A percentile compares a stretch with the other conserved stretches of the same genome.
These are phyloP conservation scores for Tetrapisispora pingtungensis DNA, from an alignment of 805 yeast species.

Conservation along the genomic window DNA sequence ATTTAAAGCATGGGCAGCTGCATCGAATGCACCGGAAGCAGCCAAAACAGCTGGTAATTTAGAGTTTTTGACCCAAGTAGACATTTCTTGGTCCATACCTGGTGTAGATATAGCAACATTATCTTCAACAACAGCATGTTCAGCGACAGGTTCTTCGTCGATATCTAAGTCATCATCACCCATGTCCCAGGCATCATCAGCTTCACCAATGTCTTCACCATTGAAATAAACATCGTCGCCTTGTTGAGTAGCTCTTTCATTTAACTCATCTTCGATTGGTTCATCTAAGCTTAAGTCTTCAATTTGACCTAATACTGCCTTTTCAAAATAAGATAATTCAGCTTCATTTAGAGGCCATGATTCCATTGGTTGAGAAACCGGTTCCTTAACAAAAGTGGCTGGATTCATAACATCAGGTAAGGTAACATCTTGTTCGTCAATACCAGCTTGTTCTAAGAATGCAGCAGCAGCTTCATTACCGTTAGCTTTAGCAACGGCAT, in stretches of 20 bases:
- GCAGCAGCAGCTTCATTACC: conserved; percentile 63
- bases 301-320: conserved; percentile 68
- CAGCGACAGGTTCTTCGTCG: conserved; percentile 42
- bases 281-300: conserved; percentile 50
- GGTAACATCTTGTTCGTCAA: conserved; percentile 51
- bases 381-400: conserved; percentile 37
- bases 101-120: conserved; percentile 26
- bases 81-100: conserved; percentile 43
- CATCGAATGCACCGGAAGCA: conserved; percentile 94
- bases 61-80: conserved; percentile 79
- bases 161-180: conserved; percentile 73
- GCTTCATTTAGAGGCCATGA: conserved; percentile 82
- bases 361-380: conserved; percentile 34
- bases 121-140: conserved; percentile 31
- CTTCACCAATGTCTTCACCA: conserved; percentile 41
- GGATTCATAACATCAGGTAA: conserved; percentile 43
- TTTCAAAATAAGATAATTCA: conserved; percentile 72
- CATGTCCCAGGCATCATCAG: conserved; percentile 69
- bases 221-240: conserved; percentile 32
- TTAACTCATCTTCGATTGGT: conserved; percentile 19
- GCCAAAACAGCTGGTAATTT: conserved; percentile 84
- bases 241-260: conserved; percentile 13
- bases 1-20: conserved; percentile 85
- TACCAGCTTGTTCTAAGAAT: conserved; percentile 60
- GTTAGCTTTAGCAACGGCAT: conserved; percentile 80